Evolutionary conservation across 257 asterid genomes (phyloP), one percentile per base, ranked within the genome.

Genomic region (Primulina eburnea): DNA sequence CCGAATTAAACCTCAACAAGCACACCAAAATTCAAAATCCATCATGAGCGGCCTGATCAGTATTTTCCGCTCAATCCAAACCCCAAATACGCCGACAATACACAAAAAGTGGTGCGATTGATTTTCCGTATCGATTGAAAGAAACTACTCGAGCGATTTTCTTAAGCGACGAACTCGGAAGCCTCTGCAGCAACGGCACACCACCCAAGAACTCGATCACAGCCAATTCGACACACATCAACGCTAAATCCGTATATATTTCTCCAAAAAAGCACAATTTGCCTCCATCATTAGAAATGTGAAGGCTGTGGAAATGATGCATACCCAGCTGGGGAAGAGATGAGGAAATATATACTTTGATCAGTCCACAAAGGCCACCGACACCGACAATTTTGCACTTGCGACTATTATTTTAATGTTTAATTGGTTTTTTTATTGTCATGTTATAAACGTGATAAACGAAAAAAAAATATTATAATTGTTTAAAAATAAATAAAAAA

Each of bases 141-240:
- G 75, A 69, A 59, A 90, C 92, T 34, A 85, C 59, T 76, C 83
- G 81, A 35, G 99, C 95, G 69, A 93, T 87, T 80, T 74, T 93
- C 82, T 64, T 77, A 29, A 87, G 83, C 24, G 97, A 90, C 35
- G 96, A 87, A 69, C 86, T 76, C 0, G 99, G 97, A 55, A 93
- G 89, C 77, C 85, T 83, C 84, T 93, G 99, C 4, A 93, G 87
- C 88, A 93, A 83, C 21, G 97, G 95, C 73, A 93, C 97, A 18
- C 90, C 73, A 52, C 97, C 95, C 85, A 93, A 78, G 71, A 87
- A 93, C 86, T 87, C 99, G 64, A 88, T 85, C 80, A 90, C 97
- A 90, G 87, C 72, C 64, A 67, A 63, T 20, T 43, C 1, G n/a
- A 43, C 53, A 12, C 17, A 43, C 17, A 43, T 10, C 53, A 43